Conservation (phyloP, 1,284 basidiomycete species). For the Butyriboletus regius region DNA sequence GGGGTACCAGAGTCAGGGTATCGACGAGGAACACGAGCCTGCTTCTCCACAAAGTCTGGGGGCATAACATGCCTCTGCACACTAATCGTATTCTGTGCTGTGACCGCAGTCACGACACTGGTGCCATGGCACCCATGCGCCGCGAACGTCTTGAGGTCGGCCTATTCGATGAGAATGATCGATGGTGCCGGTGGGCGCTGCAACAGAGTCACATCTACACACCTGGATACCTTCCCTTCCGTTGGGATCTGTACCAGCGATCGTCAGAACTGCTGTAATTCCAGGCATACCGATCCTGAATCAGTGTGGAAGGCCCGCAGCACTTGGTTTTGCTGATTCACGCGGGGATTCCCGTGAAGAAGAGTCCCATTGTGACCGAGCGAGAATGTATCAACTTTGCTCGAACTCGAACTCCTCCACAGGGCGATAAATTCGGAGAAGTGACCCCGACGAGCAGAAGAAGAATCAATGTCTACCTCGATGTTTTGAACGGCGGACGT, state of each 20-base stretch:
- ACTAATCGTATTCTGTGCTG: slow-evolving; percentile 82
- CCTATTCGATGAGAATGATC: slow-evolving; percentile 35
- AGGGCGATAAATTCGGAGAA: too few species aligned
- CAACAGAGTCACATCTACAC: neutral
- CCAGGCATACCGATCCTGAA: neutral
- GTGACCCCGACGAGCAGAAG: too few species aligned
- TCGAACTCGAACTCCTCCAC: too few species aligned
- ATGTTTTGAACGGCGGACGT: too few species aligned
- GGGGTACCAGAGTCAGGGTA: too few species aligned
- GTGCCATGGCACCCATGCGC: slow-evolving; percentile 78
- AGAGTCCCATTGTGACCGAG: too few species aligned
- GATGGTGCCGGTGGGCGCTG: neutral
- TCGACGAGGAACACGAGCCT: slow-evolving; percentile 40
- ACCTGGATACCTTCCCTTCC: slow-evolving; percentile 1
- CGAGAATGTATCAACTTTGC: too few species aligned
- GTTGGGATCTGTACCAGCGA: slow-evolving; percentile 2
- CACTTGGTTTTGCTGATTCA: too few species aligned
- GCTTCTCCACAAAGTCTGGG: slow-evolving; percentile 59
- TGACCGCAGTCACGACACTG: slow-evolving; percentile 78
- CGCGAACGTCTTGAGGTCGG: slow-evolving; percentile 80
- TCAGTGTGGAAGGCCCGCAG: too few species aligned
- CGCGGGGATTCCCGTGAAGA: too few species aligned
- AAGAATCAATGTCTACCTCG: too few species aligned
- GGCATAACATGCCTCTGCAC: slow-evolving; percentile 64
- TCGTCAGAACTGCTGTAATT: neutral